Conservation (phyloP, 345 rosid genomes). For the Isatis tinctoria region DNA sequence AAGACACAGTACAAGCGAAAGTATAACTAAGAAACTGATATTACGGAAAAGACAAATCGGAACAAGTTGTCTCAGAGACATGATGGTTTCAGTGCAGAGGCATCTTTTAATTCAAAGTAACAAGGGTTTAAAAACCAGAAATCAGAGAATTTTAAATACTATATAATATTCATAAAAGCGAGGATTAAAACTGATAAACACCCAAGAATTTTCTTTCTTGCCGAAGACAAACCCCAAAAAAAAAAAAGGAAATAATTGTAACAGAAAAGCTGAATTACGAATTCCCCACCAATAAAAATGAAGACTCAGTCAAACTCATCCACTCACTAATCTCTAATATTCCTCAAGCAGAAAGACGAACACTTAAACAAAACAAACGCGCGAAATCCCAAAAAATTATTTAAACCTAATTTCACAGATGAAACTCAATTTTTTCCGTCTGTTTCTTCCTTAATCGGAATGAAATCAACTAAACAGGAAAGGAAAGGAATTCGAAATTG, state of each 20-base stretch:
- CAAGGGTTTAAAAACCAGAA: constrained; percentile 29
- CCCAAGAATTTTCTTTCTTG: constrained; percentile 20
- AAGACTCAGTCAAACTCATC: constrained; percentile 58
- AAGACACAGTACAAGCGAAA: constrained; percentile 34
- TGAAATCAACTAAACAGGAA: not conserved
- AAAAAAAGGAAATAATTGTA: not conserved
- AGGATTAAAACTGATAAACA: constrained; percentile 29
- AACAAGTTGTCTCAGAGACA: constrained; percentile 53
- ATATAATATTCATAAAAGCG: constrained; percentile 27
- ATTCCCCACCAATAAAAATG: constrained; percentile 17
- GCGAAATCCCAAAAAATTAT: constrained; percentile 42
- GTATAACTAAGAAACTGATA: constrained; percentile 16
- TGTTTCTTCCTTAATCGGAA: not conserved
- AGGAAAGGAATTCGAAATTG: not conserved
- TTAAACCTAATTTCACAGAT: constrained; percentile 20
- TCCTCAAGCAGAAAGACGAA: constrained; percentile 31
- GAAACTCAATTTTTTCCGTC: not conserved
- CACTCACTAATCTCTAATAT: constrained; percentile 29
- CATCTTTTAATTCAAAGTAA: constrained; percentile 36
- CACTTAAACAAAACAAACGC: constrained; percentile 34
- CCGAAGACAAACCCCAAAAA: not conserved
- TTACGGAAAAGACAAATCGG: constrained; percentile 63
- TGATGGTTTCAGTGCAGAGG: constrained; percentile 38
- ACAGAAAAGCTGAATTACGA: constrained; percentile 35
- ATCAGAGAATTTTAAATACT: constrained; percentile 20